Conservation (phyloP, 257 asterid genomes). For the Sherardia arvensis region DNA sequence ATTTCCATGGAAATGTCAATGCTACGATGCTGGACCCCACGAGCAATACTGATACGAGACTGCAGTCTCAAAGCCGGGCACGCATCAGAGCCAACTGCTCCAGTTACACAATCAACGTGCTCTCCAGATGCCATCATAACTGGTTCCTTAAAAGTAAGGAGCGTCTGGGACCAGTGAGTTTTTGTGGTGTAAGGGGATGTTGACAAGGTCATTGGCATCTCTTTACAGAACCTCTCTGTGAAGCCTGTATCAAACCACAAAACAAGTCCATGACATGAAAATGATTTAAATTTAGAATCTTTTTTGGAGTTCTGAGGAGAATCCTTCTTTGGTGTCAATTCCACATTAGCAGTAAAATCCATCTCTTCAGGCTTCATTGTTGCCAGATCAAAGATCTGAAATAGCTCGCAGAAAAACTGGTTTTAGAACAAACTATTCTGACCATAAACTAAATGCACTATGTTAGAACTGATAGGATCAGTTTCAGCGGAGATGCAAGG, state of each 20-base stretch:
- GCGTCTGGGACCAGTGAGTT: slow-evolving; percentile 94
- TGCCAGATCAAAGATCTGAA: slow-evolving; percentile 76
- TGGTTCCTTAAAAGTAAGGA: slow-evolving; percentile 82
- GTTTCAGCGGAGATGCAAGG: background rate
- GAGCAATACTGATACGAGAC: slow-evolving; percentile 71
- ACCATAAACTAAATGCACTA: background rate
- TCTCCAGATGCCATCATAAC: slow-evolving; percentile 44
- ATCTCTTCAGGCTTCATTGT: slow-evolving; percentile 69
- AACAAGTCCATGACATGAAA: slow-evolving; percentile 74
- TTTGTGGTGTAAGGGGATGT: slow-evolving; percentile 74
- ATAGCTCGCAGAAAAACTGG: slow-evolving; percentile 5
- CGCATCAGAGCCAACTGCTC: slow-evolving; percentile 43
- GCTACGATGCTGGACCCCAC: slow-evolving; percentile 68
- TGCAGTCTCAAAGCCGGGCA: slow-evolving; percentile 55
- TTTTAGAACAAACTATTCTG: background rate
- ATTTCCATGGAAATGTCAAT: slow-evolving; percentile 91
- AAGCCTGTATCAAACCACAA: slow-evolving; percentile 93
- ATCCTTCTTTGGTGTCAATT: slow-evolving; percentile 36
- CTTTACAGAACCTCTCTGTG: slow-evolving; percentile 70
- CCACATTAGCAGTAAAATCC: slow-evolving; percentile 77
- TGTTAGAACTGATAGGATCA: background rate
- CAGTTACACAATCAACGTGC: slow-evolving; percentile 14
- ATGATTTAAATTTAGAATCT: slow-evolving; percentile 18
- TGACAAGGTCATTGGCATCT: slow-evolving; percentile 60
- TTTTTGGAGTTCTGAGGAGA: slow-evolving; percentile 11